Conservation (phyloP, 176 grass and related monocot genomes). For the Saccharum officinarum region DNA sequence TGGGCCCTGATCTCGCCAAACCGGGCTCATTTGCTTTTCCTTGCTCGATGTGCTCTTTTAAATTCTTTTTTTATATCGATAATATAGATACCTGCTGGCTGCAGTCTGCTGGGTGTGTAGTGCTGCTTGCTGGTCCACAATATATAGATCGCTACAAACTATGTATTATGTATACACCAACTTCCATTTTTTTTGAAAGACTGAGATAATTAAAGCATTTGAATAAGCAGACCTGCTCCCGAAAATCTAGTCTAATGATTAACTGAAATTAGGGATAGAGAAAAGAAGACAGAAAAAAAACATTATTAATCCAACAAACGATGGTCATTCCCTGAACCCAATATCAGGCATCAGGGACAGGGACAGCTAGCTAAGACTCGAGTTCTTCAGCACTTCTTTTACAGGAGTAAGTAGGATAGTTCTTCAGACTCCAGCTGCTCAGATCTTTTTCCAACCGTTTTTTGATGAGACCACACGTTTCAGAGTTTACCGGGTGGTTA, state of each 20-base stretch:
- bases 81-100: not conserved
- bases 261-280: not conserved
- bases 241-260: not conserved
- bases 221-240: not conserved
- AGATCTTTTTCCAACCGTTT: not conserved
- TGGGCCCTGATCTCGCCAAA: constrained; percentile 25
- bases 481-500: not conserved
- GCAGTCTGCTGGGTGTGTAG: too few species aligned
- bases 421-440: not conserved
- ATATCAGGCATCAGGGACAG: not conserved
- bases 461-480: not conserved
- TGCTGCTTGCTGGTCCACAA: not conserved
- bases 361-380: not conserved
- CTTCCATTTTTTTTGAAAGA: not conserved
- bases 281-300: not conserved
- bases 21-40: not conserved
- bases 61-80: not conserved
- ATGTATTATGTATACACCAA: not conserved
- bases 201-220: not conserved
- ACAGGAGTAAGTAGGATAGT: not conserved
- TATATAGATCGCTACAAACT: not conserved
- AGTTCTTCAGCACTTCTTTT: not conserved
- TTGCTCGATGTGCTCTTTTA: not conserved
- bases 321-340: not conserved
- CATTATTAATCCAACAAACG: not conserved